Evolutionary conservation across 148 eudicot genomes (phyloP), one percentile per base, ranked within the genome.

Genomic region (Arbutus unedo): DNA sequence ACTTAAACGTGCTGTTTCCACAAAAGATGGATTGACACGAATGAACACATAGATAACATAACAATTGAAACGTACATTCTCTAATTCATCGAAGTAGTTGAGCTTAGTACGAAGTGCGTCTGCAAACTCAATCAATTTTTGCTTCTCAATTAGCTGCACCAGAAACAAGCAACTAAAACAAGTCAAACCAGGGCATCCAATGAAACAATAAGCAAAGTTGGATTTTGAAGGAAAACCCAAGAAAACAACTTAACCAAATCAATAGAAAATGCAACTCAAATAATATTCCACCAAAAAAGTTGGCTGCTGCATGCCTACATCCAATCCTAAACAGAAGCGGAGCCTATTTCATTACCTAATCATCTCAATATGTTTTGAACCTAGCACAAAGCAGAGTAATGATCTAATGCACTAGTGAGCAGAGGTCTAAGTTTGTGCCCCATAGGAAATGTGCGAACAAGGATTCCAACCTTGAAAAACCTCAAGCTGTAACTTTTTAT

Each of bases 61-160:
- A 76, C 68, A 76, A 74, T 57, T 49, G 78, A 80, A 81, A 83
- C 99, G 90, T 91, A 96, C 99, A 90, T 94, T 96, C 86, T 96
- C 99, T 86, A 96, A 88, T 87, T 93, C 97, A 88, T 96, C 99
- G 59, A 96, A 96, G 89, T 93, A 96, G 83, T 91, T 94, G 82
- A 96, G 96, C 89, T 93, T 96, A 76, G 85, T 89, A 51, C 94
- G 99, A 90, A 96, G 97, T 78, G 99, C 97, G 82, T 94, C 98
- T 11, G 98, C 97, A 86, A 93, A 96, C 88, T 93, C 99, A 84
- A 94, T 90, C 85, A 94, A 82, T 86, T 93, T 91, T 85, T 94
- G 97, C 90, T 94, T 96, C 88, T 96, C 99, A 79, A 96, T 85
- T 49, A 96, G 84, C 99, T 96, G 93, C 86, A 87, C 79, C 55